Evolutionary conservation across 2,329 filamentous ascomycete genomes (phyloP), one percentile per base, ranked within the genome.

Genomic region (Macrophomina phaseolina): DNA sequence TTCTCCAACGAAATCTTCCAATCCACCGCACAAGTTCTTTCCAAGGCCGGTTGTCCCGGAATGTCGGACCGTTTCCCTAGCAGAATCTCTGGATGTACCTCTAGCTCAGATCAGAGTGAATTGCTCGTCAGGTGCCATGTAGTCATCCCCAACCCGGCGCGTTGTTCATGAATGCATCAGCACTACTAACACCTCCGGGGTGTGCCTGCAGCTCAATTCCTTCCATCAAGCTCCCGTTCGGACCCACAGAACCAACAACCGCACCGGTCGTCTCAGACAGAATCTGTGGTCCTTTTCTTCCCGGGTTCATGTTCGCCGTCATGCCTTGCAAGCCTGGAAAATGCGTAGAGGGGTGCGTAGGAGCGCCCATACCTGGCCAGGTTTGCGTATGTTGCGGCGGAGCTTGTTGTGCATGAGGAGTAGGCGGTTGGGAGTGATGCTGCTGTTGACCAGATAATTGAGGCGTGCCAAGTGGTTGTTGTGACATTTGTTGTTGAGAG

Each of bases 141-240:
- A 62, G 52, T 65, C 52, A 65, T 36, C 52, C 63, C 63, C 63
- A 65, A 3, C 51, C 63, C 12, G 51, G 42, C 11, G 51, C 52
- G 14, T 42, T 52, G 9, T 51, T 49, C 63, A 65, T 65, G n/a
- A 65, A 65, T 5, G 63, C 63, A 9, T 65, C 63, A 7, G 63
- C 40, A 5, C 52, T 42, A 16, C 63, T 42, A 1, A 56, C 40
- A 16, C 30, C 53, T 8, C 63, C 52, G 5, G 52, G 12, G 11
- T 65, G 63, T 16, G 52, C 63, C 49, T 65, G 63, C 4, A 65
- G 42, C 42, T 65, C 63, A 23, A 65, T 65, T 8, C 63, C 63
- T 6, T 65, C 63, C 63, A 65, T 65, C 51, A 65, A n/a, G 9
- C 28, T 51, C n/a, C 51, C 49, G 16, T 38, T 62, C 2, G 42